A percentile compares a stretch with the other conserved stretches of the same genome.
phyloP scores from a whole-genome alignment of 345 rosid genomes.

The Mercurialis annua region DNA sequence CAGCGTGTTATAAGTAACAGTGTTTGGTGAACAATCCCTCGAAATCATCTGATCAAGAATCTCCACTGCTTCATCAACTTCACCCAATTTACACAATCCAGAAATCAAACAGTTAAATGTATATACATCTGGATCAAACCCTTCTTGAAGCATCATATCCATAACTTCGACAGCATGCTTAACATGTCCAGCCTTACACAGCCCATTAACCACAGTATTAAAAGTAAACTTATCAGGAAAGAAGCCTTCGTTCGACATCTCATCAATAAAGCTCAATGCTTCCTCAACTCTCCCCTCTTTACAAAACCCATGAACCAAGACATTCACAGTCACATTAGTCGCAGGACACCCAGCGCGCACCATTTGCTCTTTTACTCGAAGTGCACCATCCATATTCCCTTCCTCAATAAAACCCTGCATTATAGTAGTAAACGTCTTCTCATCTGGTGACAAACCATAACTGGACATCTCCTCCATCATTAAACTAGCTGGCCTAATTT shows the following conservation, averaged over 20 bases:
- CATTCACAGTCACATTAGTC: constrained; percentile 70
- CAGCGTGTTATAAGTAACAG: constrained; percentile 84
- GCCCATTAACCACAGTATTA: constrained; percentile 76
- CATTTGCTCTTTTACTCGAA: constrained; percentile 67
- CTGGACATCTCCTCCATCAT: constrained; percentile 88
- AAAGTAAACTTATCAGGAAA: constrained; percentile 73
- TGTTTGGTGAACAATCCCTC: constrained; percentile 81
- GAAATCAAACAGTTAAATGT: constrained; percentile 79
- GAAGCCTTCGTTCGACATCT: constrained; percentile 63
- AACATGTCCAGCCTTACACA: constrained; percentile 75
- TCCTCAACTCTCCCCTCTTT: constrained; percentile 71
- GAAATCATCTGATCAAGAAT: constrained; percentile 70
- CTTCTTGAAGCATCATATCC: constrained; percentile 86
- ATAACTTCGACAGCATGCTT: constrained; percentile 74
- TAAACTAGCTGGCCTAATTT: constrained; percentile 72
- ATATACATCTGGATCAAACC: constrained; percentile 76
- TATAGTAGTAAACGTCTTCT: constrained; percentile 77
- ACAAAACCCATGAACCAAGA: constrained; percentile 82
- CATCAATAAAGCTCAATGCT: constrained; percentile 59
- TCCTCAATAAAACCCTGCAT: constrained; percentile 88
- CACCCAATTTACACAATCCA: constrained; percentile 79
- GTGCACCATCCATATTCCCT: constrained; percentile 72
- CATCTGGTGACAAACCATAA: constrained; percentile 66
- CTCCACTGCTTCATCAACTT: constrained; percentile 75
- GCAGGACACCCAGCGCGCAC: constrained; percentile 44